Evolutionary conservation across 331 rosid species (phyloP), one percentile per base, ranked within the genome.

Genomic region (Pyrus hybrid): DNA sequence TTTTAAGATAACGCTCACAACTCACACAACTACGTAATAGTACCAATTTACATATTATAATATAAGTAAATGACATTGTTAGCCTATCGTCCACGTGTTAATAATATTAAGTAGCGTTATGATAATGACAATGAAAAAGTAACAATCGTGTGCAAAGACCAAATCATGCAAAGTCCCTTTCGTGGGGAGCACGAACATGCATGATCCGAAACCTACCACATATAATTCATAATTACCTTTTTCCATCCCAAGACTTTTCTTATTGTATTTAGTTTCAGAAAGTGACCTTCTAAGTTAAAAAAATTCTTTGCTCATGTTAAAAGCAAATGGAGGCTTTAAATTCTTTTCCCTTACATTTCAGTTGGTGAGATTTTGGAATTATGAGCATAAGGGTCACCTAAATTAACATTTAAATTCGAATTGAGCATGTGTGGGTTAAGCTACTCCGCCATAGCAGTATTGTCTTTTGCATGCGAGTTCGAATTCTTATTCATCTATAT

Each of bases 111-210:
- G 1, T 37, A 37, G 0, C 45, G 0, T 37, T 37, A 1, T 37
- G 45, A 9, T 4, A 37, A 37, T 37, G 45, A 37, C 4, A 37
- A 37, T 37, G 1, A 37, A 37, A 37, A 37, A 37, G 45, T 64
- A 30, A 30, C 67, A 25, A 64, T 30, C 23, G 25, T 8, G 43
- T 17, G 68, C 21, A 41, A 17, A 73, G 69, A 30, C 28, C 37
- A 60, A 37, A 37, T 37, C 45, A 37, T 37, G 45, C 45, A 37
- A 61, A 25, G 77, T 41, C 77, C 60, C 77, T 41, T 73, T 25
- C 43, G 58, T 73, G 68, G 77, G 64, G 68, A 61, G 77, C 77
- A 73, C 68, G 60, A 73, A 73, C 17, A 33, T 17, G 23, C 43
- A 30, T 64, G 13, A 30, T 30, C 14, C 45, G 11, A 18, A 64